Evolutionary conservation across 148 eudicot species (phyloP).

Genomic region (Chenopodium album): DNA sequence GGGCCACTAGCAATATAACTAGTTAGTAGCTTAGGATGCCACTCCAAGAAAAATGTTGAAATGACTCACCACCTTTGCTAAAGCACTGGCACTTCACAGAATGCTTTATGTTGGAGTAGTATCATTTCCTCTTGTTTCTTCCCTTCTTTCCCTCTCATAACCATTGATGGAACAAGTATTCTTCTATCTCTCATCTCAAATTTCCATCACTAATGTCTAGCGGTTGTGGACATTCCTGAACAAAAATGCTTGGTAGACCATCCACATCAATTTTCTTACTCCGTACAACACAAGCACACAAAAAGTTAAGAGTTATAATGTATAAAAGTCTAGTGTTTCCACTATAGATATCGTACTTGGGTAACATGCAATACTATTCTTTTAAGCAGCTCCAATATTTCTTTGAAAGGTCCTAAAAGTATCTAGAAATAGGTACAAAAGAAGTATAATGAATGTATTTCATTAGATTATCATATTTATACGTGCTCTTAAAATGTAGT

Average conservation of each 20-base stretch:
- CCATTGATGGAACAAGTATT: background rate
- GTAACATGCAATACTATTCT: background rate
- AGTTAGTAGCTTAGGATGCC: no score
- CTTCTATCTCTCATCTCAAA: background rate
- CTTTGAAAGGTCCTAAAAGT: background rate
- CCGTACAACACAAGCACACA: background rate
- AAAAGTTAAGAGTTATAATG: background rate
- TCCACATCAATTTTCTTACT: background rate
- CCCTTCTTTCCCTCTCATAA: background rate
- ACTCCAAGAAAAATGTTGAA: background rate
- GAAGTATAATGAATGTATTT: conserved; percentile 14
- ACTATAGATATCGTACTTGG: background rate
- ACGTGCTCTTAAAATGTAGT: background rate
- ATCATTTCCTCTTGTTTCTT: background rate
- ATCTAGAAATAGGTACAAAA: conserved; percentile 8
- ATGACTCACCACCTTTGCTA: background rate
- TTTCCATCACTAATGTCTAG: background rate
- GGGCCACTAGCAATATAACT: no score
- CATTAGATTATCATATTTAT: background rate
- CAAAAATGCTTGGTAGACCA: background rate
- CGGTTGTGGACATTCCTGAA: background rate
- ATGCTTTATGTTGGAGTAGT: background rate
- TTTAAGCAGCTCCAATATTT: background rate
- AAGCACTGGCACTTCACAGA: background rate
- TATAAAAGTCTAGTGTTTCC: background rate